Evolutionary conservation across 139 green algal genomes (phyloP), one percentile per base, ranked within the genome.

Genomic region (Pycnococcus provasolii): DNA sequence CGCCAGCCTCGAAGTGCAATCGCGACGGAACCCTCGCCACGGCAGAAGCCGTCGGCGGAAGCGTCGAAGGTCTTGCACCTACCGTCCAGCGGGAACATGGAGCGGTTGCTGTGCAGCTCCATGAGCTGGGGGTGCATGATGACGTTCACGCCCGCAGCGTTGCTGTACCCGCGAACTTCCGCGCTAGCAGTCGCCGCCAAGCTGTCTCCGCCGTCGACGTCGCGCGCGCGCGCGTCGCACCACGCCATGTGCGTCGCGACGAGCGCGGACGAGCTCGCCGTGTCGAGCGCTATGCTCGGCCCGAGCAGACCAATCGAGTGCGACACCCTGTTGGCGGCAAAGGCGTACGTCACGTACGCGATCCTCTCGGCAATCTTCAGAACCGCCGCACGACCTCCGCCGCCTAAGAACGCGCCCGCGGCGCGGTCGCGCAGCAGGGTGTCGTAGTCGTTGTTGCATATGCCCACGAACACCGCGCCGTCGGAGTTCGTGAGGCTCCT

Each of bases 201-300:
- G 26, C 26, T 26, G 26, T 26, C 26, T 26, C 26, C 26, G 26
- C 26, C 26, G 26, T 26, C 26, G 26, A 26, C 26, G 26, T 45
- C 4, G n/a, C 15, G 43, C 58, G 45, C 40, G 4, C 40, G 9
- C 4, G 45, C 4, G 15, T 45, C 45, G 4, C 8, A 4, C 63
- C 71, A 51, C 1, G 84, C 83, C 9, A 91, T 43, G 62, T 85
- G 68, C 1, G 80, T 76, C 15, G 86, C 77, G 2, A 94, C 85
- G 37, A 96, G 74, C 5, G 84, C 90, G 8, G 88, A 91, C 7
- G 86, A 94, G 80, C 89, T 96, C 3, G 89, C 89, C 2, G 86
- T 90, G 75, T 86, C 73, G 13, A 75, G 69, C 42, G 45, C 69
- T 1, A 79, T 40, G 51, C 58, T 66, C 3, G 79, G 70, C 5